Conservation (phyloP, 768 basidiomycete genomes). For the Tulasnella sp. region DNA sequence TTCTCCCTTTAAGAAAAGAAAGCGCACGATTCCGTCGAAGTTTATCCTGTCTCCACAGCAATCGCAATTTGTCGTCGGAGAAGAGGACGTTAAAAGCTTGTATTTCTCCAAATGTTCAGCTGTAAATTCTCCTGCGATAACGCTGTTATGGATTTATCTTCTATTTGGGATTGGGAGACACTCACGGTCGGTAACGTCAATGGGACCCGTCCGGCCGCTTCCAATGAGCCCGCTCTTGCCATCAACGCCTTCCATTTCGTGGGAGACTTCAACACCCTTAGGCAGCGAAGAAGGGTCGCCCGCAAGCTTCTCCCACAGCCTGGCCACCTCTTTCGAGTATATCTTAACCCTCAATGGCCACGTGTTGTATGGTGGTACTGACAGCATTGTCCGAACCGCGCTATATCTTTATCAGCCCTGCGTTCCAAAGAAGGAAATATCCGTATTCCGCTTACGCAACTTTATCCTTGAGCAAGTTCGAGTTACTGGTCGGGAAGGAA, state of each 20-base stretch:
- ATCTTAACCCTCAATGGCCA: constrained; percentile 78
- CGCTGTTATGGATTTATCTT: constrained; percentile 9
- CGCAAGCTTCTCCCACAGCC: constrained; percentile 54
- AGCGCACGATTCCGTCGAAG: not conserved
- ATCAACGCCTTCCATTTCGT: constrained; percentile 72
- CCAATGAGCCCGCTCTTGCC: constrained; percentile 61
- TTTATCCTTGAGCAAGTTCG: constrained; percentile 39
- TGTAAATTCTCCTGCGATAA: constrained; percentile 42
- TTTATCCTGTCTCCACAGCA: not conserved
- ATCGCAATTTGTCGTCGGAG: not conserved
- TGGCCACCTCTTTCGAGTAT: constrained; percentile 66
- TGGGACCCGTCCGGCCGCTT: constrained; percentile 59
- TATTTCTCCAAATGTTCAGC: constrained; percentile 37
- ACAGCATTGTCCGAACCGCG: constrained; percentile 65
- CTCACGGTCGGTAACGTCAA: constrained; percentile 62
- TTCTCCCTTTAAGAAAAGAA: not conserved
- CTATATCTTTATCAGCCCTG: constrained; percentile 43
- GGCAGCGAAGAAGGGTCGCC: constrained; percentile 10
- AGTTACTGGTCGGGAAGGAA: constrained; percentile 27
- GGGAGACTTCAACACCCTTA: constrained; percentile 52
- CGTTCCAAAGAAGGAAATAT: not conserved
- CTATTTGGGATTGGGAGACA: constrained; percentile 24
- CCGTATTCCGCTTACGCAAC: constrained; percentile 39
- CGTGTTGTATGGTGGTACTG: constrained; percentile 65
- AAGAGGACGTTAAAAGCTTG: not conserved